Conservation (phyloP, 2,329 filamentous ascomycete species). For the Trichoderma koningii region DNA sequence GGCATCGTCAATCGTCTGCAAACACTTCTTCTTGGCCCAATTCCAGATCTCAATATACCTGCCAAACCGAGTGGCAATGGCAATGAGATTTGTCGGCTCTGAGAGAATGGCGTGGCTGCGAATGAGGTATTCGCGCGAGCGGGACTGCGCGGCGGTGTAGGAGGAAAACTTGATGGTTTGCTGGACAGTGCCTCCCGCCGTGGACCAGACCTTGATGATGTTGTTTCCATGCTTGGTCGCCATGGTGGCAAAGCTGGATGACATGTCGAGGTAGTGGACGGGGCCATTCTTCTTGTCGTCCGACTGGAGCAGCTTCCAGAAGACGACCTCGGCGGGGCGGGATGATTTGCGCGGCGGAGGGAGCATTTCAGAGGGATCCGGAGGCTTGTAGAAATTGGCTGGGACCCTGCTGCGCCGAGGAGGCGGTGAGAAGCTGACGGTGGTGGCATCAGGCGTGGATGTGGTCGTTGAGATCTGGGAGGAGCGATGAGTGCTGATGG, state of each 20-base stretch:
- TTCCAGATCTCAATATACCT: constrained; percentile 45
- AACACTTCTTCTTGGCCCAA: constrained; percentile 44
- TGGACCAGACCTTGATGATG: constrained; percentile 88
- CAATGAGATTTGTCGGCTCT: constrained; percentile 43
- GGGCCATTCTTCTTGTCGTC: constrained; percentile 38
- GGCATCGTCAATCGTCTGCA: constrained; percentile 43
- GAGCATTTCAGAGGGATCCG: constrained; percentile 3
- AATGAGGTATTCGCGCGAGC: constrained; percentile 47
- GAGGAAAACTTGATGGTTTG: constrained; percentile 43
- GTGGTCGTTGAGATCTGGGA: constrained; percentile 27
- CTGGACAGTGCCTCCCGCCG: constrained; percentile 76
- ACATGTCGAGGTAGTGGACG: constrained; percentile 43
- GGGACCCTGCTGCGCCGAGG: constrained; percentile 23
- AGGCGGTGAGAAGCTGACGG: constrained; percentile 27
- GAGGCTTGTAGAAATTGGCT: constrained; percentile 15
- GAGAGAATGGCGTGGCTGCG: constrained; percentile 47
- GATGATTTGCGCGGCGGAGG: constrained; percentile 5
- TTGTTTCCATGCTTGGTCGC: constrained; percentile 56
- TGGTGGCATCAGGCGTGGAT: constrained; percentile 22
- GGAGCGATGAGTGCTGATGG: constrained; percentile 28
- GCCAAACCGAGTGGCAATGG: constrained; percentile 45
- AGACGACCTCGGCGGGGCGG: constrained; percentile 28
- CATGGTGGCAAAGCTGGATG: constrained; percentile 38
- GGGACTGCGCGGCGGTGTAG: constrained; percentile 43
- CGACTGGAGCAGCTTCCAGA: constrained; percentile 34